These are phyloP conservation scores for Lactuca sativa DNA, from an alignment of 129 eudicot species.

Conservation along the genomic window DNA sequence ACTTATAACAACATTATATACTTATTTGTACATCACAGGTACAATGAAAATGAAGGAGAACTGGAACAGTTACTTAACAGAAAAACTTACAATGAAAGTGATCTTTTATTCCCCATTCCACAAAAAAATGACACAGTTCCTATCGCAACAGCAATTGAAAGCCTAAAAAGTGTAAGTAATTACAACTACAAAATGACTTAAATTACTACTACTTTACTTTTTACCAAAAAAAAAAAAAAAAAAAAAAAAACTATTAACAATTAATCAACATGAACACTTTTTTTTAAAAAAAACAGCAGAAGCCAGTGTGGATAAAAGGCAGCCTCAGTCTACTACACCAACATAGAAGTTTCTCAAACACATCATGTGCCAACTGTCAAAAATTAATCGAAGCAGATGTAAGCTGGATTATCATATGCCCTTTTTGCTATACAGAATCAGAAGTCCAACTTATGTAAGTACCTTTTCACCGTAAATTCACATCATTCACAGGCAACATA, in stretches of 20 bases:
- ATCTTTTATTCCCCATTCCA: background rate
- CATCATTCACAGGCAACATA: too few species aligned
- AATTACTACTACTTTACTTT: background rate
- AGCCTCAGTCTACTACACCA: background rate
- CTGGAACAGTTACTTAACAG: background rate
- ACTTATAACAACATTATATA: background rate
- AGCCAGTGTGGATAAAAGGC: background rate
- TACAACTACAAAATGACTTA: too few species aligned
- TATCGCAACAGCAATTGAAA: background rate
- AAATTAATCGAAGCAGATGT: background rate
- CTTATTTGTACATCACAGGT: background rate
- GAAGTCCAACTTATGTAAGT: background rate
- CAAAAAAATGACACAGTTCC: background rate
- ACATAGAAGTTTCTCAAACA: background rate
- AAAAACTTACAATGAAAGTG: background rate
- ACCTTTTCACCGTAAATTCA: too few species aligned
- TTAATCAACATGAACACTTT: too few species aligned
- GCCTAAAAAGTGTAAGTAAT: background rate
- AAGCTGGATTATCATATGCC: background rate
- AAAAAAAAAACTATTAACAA: too few species aligned
- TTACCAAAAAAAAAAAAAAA: too few species aligned
- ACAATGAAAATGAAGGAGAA: background rate
- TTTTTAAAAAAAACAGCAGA: background rate
- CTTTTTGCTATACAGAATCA: background rate
- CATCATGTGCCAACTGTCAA: background rate